Evolutionary conservation across 2,329 filamentous ascomycete genomes (phyloP).

Genomic region (Phyllosticta capitalensis): DNA sequence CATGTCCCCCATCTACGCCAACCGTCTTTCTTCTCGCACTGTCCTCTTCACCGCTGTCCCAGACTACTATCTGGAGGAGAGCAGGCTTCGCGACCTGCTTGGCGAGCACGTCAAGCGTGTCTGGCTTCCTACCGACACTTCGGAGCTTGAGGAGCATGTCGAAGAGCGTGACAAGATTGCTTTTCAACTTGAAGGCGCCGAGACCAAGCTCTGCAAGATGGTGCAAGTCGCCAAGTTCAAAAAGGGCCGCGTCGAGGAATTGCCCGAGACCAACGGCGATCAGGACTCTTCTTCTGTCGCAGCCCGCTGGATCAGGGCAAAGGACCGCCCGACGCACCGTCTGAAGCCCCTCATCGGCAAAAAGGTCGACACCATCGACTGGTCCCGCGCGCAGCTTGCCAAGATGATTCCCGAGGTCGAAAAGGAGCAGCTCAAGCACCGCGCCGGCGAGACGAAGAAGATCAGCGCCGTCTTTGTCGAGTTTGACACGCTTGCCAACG

Average conservation of each 20-base stretch:
- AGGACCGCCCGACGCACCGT: slow-evolving; percentile 8
- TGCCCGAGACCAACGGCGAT: slow-evolving; percentile 4
- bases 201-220: slow-evolving; percentile 9
- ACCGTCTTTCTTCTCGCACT: slow-evolving; percentile 79
- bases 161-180: slow-evolving; percentile 8
- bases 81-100: slow-evolving; percentile 6
- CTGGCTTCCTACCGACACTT: slow-evolving; percentile 8
- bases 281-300: slow-evolving; percentile 4
- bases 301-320: slow-evolving; percentile 6
- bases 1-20: slow-evolving; percentile 72
- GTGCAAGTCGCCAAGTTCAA: slow-evolving; percentile 3
- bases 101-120: slow-evolving; percentile 8
- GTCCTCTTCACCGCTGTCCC: slow-evolving; percentile 54
- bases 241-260: neutral
- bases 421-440: slow-evolving; percentile 5
- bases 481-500: slow-evolving; percentile 71
- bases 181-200: slow-evolving; percentile 4
- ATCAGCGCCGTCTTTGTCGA: slow-evolving; percentile 71
- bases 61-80: slow-evolving; percentile 3
- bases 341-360: slow-evolving; percentile 10
- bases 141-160: slow-evolving; percentile 7
- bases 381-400: slow-evolving; percentile 6
- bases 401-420: slow-evolving; percentile 8
- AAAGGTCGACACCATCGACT: slow-evolving; percentile 11
- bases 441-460: neutral